Evolutionary conservation across 2,329 filamentous ascomycete species (phyloP).

Genomic region (Gnomoniopsis smithogilvyi): DNA sequence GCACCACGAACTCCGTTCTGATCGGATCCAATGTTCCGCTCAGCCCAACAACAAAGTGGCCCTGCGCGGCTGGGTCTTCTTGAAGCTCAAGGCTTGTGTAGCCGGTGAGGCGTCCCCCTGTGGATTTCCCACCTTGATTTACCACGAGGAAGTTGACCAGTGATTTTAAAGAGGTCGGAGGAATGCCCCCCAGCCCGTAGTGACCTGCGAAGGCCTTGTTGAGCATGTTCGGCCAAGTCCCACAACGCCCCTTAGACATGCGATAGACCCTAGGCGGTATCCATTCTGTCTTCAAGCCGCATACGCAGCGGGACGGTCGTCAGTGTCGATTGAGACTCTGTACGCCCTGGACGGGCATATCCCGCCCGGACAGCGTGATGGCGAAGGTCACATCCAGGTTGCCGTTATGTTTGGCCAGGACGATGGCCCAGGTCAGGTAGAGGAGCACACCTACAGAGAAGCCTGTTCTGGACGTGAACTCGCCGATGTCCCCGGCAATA

Average conservation of each 20-base stretch:
- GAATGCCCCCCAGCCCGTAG: too few species aligned
- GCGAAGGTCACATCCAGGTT: background rate
- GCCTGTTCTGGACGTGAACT: background rate
- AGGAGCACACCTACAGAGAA: background rate
- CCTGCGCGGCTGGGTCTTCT: background rate
- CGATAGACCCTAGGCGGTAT: background rate
- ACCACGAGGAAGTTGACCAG: too few species aligned
- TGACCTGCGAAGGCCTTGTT: too few species aligned
- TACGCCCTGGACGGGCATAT: background rate
- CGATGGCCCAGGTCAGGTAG: slow-evolving; percentile 5
- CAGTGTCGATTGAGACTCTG: background rate
- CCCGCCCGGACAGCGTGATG: background rate
- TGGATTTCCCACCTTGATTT: too few species aligned
- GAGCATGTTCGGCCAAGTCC: too few species aligned
- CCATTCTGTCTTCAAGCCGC: background rate
- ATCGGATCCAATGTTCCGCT: background rate
- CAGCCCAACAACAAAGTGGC: background rate
- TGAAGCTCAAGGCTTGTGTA: background rate
- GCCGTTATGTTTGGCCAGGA: background rate
- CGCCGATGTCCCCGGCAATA: slow-evolving; percentile 14
- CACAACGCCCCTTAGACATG: background rate
- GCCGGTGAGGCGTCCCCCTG: background rate
- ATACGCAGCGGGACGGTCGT: background rate
- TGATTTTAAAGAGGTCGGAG: too few species aligned
- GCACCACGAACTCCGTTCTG: background rate